phyloP scores from a whole-genome alignment of 768 basidiomycete genomes.

The Tubosaeta sp. region DNA sequence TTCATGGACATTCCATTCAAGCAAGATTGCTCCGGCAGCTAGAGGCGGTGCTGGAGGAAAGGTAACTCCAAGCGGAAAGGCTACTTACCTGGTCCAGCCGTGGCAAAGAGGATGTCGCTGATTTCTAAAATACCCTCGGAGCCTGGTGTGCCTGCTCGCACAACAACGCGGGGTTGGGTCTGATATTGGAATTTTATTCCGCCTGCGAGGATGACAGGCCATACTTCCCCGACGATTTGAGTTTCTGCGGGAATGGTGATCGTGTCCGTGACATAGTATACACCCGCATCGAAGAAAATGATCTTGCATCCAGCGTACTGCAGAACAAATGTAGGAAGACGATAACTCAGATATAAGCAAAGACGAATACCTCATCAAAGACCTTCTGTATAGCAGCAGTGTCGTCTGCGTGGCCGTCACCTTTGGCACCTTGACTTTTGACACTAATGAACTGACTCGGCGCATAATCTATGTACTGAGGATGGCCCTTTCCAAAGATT shows the following conservation, averaged over 20 bases:
- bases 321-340: not conserved
- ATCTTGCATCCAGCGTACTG: conserved; percentile 72
- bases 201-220: conserved; percentile 43
- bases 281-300: conserved; percentile 73
- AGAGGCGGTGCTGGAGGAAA: not conserved
- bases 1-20: conserved; percentile 61
- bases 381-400: conserved; percentile 59
- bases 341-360: not conserved
- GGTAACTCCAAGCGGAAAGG: not conserved
- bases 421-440: conserved; percentile 62
- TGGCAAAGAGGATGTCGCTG: conserved; percentile 58
- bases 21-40: conserved; percentile 44
- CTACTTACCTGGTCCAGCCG: conserved; percentile 41
- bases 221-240: conserved; percentile 48
- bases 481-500: conserved; percentile 59
- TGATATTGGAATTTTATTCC: conserved; percentile 40
- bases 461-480: conserved; percentile 61
- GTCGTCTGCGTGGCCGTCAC: conserved; percentile 74
- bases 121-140: conserved; percentile 57
- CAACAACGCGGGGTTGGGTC: conserved; percentile 35
- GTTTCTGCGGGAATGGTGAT: conserved; percentile 45
- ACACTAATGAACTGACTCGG: conserved; percentile 65
- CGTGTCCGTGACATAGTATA: conserved; percentile 44
- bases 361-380: conserved; percentile 43
- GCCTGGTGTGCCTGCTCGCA: conserved; percentile 42